phyloP scores from a whole-genome alignment of 2,329 filamentous ascomycete species.

The Monosporascus sp. region DNA sequence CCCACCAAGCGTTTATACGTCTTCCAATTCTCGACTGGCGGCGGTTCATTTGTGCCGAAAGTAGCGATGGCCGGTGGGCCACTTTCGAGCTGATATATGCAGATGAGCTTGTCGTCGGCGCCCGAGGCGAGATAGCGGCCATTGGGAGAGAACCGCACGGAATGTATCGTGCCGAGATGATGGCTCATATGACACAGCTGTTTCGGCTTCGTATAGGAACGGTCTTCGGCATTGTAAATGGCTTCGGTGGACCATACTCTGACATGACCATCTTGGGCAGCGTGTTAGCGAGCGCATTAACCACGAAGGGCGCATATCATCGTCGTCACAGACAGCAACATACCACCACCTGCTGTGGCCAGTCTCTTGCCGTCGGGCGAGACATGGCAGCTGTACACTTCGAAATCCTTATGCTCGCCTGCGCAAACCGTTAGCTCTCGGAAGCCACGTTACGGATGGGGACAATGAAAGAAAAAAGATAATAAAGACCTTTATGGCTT shows the following conservation, averaged over 20 bases:
- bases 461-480: not conserved
- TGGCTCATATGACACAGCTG: constrained; percentile 98
- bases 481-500: constrained; percentile 73
- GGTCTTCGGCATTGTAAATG: constrained; percentile 73
- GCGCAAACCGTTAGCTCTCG: constrained; percentile 13
- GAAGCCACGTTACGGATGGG: constrained; percentile 3
- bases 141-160: constrained; percentile 93
- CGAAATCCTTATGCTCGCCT: constrained; percentile 97
- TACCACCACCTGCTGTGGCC: constrained; percentile 89
- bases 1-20: constrained; percentile 89
- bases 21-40: constrained; percentile 96
- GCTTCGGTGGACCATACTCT: constrained; percentile 97
- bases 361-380: constrained; percentile 89
- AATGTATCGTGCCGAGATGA: constrained; percentile 94
- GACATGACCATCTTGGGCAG: constrained; percentile 75
- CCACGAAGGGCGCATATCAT: constrained; percentile 5
- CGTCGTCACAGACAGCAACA: constrained; percentile 22
- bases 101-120: constrained; percentile 98
- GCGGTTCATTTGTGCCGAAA: constrained; percentile 78
- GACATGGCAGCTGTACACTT: constrained; percentile 97
- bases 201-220: constrained; percentile 69
- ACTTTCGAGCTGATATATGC: constrained; percentile 87
- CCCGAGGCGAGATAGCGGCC: constrained; percentile 93
- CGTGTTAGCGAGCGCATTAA: constrained; percentile 2
- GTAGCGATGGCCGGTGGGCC: constrained; percentile 70